Evolutionary conservation across 2,329 filamentous ascomycete species (phyloP), one percentile per base, ranked within the genome.

Genomic region (Fulvia fulva): DNA sequence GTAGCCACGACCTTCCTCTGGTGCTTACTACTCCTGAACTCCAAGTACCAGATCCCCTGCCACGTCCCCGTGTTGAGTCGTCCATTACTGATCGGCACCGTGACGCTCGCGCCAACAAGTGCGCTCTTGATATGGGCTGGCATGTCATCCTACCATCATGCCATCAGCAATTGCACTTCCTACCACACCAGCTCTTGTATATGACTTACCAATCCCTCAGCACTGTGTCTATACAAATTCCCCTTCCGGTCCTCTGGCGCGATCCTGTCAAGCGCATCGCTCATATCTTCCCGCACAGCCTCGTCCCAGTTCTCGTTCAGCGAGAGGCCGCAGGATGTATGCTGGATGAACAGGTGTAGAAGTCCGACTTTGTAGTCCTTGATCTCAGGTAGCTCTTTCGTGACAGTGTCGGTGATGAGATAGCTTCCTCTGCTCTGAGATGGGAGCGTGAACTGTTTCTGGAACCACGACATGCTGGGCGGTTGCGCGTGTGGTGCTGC

Each of bases 41-140:
- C 94, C 64, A 97, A 77, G 74, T 95, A 96, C 89, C 90, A 97
- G 59, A 97, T 93, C 0, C 94, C 86, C 85, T 94, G 90, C 90
- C 89, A 93, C 16, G 84, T 87, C 1, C 85, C 85, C 16, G 81
- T 84, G 9, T 78, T 87, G 71, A 97, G 74, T 67, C 83, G 86
- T 41, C 94, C 94, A 70, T 97, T 86, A 60, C 84, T 88, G 73
- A 99, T 97, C 1, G 94, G 94, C 58, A 99, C 88, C 5, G 87
- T 93, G 2, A 97, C 86, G 66, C 89, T 96, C 3, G 92, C 90
- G 14, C 94, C 94, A 28, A 97, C 82, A 51, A 99, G 78, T 0
- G 91, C 89, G 58, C 87, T 91, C 77, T 99, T 99, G 74, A 99
- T 88, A 75, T 99, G 94, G 59, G 91, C 92, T 84, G 94, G 94